Evolutionary conservation across 2,329 filamentous ascomycete species (phyloP), one percentile per base, ranked within the genome.

Genomic region (Fusarium equiseti): DNA sequence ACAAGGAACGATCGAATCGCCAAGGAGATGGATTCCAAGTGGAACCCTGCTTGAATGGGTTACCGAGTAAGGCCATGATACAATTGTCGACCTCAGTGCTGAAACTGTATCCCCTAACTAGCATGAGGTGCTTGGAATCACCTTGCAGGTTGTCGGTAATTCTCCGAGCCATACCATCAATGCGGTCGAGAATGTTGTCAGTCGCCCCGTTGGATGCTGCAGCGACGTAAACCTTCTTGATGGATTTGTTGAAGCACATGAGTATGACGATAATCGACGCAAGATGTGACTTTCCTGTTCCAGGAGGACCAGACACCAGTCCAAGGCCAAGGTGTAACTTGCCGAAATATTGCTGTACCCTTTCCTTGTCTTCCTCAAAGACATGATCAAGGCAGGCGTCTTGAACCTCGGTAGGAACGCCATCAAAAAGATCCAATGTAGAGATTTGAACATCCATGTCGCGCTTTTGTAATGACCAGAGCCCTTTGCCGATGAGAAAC

Each of bases 381-480:
- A 67, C n/a, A 2, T n/a, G 26, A 1, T 22, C 9, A 0, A 68
- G 5, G 22, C 57, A 68, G 0, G n/a, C n/a, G 1, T 40, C 13
- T 4, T 9, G 26, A 3, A 68, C 5, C 0, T 42, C 4, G 0
- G 0, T 0, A 1, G 57, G 26, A 1, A 62, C 24, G 1, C 12
- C 31, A 0, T 18, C 1, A 2, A 68, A 22, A 2, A 63, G 2
- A 5, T 68, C 16, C 0, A 63, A 35, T 0, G 13, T 5, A 20
- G 51, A 35, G 0, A 58, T 4, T 0, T n/a, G 2, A 0, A 35
- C 2, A 0, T 15, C 22, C 0, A 31, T 1, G 0, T 15, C 24
- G 0, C 5, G 5, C 0, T 29, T 35, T 0, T 10, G 10, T 0
- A 50, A 0, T 3, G 27, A 8, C 57, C 63, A 63, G 1, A 67